Conservation (phyloP, 192 early-diverging fungal species). For the Coemansia sp. region DNA sequence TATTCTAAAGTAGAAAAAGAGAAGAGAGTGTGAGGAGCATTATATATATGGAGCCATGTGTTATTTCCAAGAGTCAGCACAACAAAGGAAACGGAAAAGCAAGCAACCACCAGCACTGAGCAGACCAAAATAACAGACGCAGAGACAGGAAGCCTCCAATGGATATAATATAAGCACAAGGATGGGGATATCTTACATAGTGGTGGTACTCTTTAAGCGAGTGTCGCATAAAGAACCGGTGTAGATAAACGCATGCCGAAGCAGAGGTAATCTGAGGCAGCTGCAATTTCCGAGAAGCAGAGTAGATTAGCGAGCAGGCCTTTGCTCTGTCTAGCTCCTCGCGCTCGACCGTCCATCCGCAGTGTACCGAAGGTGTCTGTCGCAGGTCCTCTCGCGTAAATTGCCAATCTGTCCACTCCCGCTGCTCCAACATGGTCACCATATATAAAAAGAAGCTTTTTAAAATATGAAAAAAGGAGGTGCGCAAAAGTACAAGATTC, state of each 20-base stretch:
- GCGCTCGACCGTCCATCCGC: constrained; percentile 53
- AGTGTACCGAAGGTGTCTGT: constrained; percentile 55
- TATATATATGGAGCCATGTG: neutral
- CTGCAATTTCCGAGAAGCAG: constrained; percentile 53
- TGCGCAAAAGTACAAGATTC: neutral
- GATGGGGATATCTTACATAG: constrained; percentile 30
- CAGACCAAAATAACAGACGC: too few relatives aligned
- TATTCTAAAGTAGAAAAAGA: constrained; percentile 42
- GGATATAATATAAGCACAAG: neutral
- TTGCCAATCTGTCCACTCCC: constrained; percentile 49
- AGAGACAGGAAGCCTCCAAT: too few relatives aligned
- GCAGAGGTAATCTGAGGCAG: constrained; percentile 50
- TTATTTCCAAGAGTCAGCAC: neutral
- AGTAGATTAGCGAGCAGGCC: constrained; percentile 53
- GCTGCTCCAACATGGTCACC: constrained; percentile 9
- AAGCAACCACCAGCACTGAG: constrained; percentile 1
- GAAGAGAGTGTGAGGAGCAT: neutral
- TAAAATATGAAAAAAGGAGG: neutral
- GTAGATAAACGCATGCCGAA: constrained; percentile 42
- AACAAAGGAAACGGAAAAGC: neutral
- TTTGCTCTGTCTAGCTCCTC: constrained; percentile 60
- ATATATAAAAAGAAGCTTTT: constrained; percentile 4
- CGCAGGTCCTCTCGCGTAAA: constrained; percentile 54
- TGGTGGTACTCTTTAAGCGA: constrained; percentile 51
- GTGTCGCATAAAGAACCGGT: constrained; percentile 52